Percentiles rank a stretch among this genome's conserved stretches.
Conservation (phyloP, 2,329 filamentous ascomycete genomes). For the Pestalotiopsis sp. region DNA sequence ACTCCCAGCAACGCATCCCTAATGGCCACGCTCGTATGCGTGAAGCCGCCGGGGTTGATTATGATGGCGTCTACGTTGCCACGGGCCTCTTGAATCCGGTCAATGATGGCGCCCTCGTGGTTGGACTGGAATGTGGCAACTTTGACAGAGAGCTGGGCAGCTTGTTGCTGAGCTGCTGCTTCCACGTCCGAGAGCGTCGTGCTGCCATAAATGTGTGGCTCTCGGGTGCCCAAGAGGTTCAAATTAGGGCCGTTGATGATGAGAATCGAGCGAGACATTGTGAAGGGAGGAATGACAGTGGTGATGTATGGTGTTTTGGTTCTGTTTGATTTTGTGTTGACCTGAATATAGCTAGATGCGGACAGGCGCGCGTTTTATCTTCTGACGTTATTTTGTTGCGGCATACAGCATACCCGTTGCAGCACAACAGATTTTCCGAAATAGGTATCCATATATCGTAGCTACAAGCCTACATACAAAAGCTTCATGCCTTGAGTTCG, state of each 20-base stretch:
- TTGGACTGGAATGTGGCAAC: slow-evolving; percentile 72
- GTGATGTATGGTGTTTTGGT: neutral
- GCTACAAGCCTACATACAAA: neutral
- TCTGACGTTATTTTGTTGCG: neutral
- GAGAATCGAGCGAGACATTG: slow-evolving; percentile 50
- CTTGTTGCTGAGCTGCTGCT: slow-evolving; percentile 46
- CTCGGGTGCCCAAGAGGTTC: slow-evolving; percentile 74
- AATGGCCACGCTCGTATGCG: slow-evolving; percentile 74
- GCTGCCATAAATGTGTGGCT: slow-evolving; percentile 72
- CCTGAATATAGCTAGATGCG: neutral
- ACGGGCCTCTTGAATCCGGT: slow-evolving; percentile 70
- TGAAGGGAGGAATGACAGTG: neutral
- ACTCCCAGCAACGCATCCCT: slow-evolving; percentile 73
- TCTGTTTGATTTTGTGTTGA: neutral
- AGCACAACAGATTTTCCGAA: neutral
- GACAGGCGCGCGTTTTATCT: neutral
- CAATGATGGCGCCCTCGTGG: slow-evolving; percentile 73
- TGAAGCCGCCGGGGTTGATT: slow-evolving; percentile 76
- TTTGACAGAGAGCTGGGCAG: slow-evolving; percentile 42
- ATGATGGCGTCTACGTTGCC: slow-evolving; percentile 61
- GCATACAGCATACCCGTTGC: neutral
- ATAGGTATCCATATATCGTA: neutral
- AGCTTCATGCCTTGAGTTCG: neutral
- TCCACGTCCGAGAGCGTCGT: slow-evolving; percentile 67
- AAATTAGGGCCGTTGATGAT: slow-evolving; percentile 83